A percentile compares a stretch with the other conserved stretches of the same genome.
These are phyloP conservation scores for Neoboletus magnificus DNA, from an alignment of 768 basidiomycete genomes.

Conservation along the genomic window DNA sequence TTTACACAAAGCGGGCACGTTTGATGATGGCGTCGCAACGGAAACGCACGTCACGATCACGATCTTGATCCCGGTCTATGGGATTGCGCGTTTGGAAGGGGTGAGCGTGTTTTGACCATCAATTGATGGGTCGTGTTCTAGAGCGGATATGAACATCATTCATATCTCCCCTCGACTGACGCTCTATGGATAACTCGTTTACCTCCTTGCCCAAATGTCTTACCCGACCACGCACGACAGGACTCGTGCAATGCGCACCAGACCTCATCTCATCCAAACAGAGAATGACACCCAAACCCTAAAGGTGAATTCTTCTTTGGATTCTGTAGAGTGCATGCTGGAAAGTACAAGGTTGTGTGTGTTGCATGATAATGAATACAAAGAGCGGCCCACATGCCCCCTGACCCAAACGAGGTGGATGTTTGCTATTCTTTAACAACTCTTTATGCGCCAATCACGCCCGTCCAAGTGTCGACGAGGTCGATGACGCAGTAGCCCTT, in stretches of 20 bases:
- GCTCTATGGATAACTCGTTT: constrained; percentile 13
- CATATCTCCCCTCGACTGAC: constrained; percentile 20
- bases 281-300: not conserved
- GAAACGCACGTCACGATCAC: too few species aligned
- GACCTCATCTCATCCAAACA: constrained; percentile 2
- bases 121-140: not conserved
- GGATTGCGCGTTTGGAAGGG: constrained; percentile 13
- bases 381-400: not conserved
- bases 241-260: constrained; percentile 8
- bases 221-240: not conserved
- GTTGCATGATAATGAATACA: not conserved
- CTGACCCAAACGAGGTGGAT: not conserved
- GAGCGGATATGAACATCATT: constrained; percentile 19
- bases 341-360: not conserved
- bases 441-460: constrained; percentile 37
- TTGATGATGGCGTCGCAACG: too few species aligned
- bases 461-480: constrained; percentile 77
- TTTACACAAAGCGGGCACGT: too few species aligned
- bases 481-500: constrained; percentile 84
- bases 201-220: not conserved
- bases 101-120: not conserved
- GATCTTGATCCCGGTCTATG: too few species aligned
- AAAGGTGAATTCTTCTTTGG: not conserved
- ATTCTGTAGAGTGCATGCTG: not conserved
- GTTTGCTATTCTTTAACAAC: not conserved